A percentile compares a stretch with the other conserved stretches of the same genome.
Conservation (phyloP, 345 rosid genomes). For the Turritis glabra region DNA sequence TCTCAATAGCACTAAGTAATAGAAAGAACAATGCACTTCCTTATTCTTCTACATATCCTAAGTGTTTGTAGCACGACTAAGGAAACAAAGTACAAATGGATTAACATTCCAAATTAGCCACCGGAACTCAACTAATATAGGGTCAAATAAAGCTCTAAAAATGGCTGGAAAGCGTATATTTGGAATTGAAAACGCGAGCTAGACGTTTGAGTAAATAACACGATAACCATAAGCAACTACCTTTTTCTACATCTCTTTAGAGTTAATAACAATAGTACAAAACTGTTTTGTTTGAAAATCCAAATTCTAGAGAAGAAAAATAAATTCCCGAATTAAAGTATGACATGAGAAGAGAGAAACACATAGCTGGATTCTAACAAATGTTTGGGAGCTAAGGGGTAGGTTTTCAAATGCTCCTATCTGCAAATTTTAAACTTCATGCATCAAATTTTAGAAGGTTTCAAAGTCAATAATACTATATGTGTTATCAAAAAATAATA, state of each 20-base stretch:
- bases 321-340: no score
- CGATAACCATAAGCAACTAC: constrained; percentile 36
- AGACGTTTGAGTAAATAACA: neutral
- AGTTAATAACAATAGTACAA: no score
- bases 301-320: no score
- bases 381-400: no score
- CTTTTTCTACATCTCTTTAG: constrained; percentile 87
- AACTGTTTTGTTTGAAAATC: no score
- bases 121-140: neutral
- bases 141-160: neutral
- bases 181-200: neutral
- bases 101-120: neutral
- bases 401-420: neutral
- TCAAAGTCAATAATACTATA: constrained; percentile 4
- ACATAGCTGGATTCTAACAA: constrained; percentile 2
- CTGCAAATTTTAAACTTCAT: neutral
- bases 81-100: neutral
- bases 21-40: neutral
- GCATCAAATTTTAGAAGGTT: neutral
- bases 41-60: neutral
- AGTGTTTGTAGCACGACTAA: neutral
- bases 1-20: neutral
- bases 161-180: neutral
- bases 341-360: no score
- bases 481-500: no score